Evolutionary conservation across 139 green algal species (phyloP), one percentile per base, ranked within the genome.

Genomic region (Chlamydomonas schloesseri): DNA sequence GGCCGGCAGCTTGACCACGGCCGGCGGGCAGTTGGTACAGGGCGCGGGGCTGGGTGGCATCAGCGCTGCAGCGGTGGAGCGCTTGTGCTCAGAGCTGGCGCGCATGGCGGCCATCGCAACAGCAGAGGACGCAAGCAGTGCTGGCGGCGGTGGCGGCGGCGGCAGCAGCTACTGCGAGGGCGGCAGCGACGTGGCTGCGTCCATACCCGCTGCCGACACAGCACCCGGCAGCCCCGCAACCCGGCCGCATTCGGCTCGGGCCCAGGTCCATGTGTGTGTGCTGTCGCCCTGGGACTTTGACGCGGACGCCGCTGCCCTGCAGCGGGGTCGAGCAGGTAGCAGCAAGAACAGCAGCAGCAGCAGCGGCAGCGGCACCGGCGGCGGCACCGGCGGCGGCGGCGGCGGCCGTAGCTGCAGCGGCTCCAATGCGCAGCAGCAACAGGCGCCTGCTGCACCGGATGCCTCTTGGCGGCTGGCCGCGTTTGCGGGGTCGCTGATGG

Each of bases 221-320:
- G 20, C 17, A 28, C 34, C 29, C 2, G 3, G 33, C 26, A 50
- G 21, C 37, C 17, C 31, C 6, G 23, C 36, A 21, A 28, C 23
- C 23, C 28, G 15, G 42, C 6, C 26, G 71, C 21, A 33, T 42
- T 6, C 37, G 28, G 34, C 15, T 11, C 17, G n/a, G n/a, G n/a
- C 34, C 26, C 33, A 10, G 57, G 13, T 73, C 20, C 26, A 29
- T 2, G 60, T 83, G 76, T 55, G 2, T 24, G 60, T 83, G 18
- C 55, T 83, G 47, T 83, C 76, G 24, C 76, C 76, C 14, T 83
- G 76, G 76, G 76, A 83, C n/a, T 83, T 83, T 28, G 18, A 73
- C 3, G 2, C 21, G 26, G 24, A 15, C 18, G 60, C 23, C 15
- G 60, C 21, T n/a, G 60, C 18, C 42, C 42, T 50, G 6, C 42